phyloP scores from a whole-genome alignment of 495 filamentous ascomycete species.

The Aspergillus nidulans region DNA sequence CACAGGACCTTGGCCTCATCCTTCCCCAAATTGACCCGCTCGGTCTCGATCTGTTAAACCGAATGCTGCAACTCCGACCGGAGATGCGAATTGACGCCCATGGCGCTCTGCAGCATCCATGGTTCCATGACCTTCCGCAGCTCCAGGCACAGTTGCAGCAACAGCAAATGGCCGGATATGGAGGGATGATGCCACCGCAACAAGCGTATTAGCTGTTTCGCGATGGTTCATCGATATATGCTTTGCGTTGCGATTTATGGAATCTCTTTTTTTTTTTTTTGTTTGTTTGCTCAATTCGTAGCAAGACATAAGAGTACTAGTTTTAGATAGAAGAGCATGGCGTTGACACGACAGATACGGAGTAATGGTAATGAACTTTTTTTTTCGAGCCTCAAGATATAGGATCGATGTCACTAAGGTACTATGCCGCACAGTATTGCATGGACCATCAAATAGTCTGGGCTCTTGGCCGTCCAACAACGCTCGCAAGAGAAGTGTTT shows the following conservation, averaged over 20 bases:
- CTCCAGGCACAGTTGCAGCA: slow-evolving; percentile 48
- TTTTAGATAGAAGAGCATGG: slow-evolving; percentile 33
- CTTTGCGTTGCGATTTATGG: slow-evolving; percentile 4
- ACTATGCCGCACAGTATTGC: slow-evolving; percentile 6
- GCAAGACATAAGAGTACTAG: slow-evolving; percentile 27
- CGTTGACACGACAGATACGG: slow-evolving; percentile 29
- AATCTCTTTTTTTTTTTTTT: too few relatives aligned
- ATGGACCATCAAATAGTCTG: slow-evolving; percentile 5
- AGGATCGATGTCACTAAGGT: too few relatives aligned
- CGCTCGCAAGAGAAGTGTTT: not conserved
- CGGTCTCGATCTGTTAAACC: slow-evolving; percentile 78
- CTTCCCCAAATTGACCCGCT: slow-evolving; percentile 83
- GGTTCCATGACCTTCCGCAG: slow-evolving; percentile 70
- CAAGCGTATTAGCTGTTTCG: slow-evolving; percentile 28
- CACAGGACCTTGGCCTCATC: slow-evolving; percentile 79
- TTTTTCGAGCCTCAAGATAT: not conserved
- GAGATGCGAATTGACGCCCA: slow-evolving; percentile 85
- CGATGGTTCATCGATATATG: slow-evolving; percentile 10
- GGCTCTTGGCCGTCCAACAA: not conserved
- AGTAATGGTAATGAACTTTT: not conserved
- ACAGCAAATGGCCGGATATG: slow-evolving; percentile 41
- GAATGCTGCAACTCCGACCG: slow-evolving; percentile 89
- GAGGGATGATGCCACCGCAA: slow-evolving; percentile 39
- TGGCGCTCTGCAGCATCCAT: slow-evolving; percentile 81
- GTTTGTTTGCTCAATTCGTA: slow-evolving; percentile 10